phyloP scores from a whole-genome alignment of 2,329 filamentous ascomycete species.

The Colletotrichum incanum region DNA sequence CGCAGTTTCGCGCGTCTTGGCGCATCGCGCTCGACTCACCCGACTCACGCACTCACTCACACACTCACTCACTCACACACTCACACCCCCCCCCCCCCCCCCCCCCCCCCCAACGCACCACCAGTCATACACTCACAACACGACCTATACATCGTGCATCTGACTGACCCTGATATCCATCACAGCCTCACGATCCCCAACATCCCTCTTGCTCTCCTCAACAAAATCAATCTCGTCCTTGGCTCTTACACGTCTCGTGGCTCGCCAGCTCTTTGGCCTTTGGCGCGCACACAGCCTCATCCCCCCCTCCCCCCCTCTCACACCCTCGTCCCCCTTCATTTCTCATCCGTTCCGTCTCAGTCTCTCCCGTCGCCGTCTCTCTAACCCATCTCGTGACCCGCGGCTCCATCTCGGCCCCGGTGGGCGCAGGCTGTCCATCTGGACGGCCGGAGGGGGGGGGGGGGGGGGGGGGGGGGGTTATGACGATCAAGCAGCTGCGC shows the following conservation, averaged over 20 bases:
- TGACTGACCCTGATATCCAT: neutral
- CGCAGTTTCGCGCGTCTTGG: too few relatives aligned
- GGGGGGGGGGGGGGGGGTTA: neutral
- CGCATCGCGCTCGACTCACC: neutral
- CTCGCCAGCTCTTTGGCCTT: neutral
- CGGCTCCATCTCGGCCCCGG: neutral
- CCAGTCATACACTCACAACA: neutral
- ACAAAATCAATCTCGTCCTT: too few relatives aligned
- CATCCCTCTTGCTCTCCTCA: neutral
- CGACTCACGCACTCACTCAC: neutral
- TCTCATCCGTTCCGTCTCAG: neutral
- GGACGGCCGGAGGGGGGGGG: neutral
- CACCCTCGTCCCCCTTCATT: too few relatives aligned
- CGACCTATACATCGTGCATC: neutral
- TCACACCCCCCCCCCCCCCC: too few relatives aligned
- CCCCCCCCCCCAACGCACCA: neutral
- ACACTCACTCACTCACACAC: neutral
- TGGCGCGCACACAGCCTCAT: neutral
- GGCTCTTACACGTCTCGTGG: neutral
- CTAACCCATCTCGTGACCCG: neutral
- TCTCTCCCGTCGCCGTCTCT: neutral
- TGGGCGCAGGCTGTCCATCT: neutral
- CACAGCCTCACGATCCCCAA: neutral
- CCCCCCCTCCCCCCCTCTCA: neutral
- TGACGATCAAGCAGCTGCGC: slow-evolving; percentile 4